Evolutionary conservation across 2,329 filamentous ascomycete genomes (phyloP), one percentile per base, ranked within the genome.

Genomic region (Cytospora schulzeri): DNA sequence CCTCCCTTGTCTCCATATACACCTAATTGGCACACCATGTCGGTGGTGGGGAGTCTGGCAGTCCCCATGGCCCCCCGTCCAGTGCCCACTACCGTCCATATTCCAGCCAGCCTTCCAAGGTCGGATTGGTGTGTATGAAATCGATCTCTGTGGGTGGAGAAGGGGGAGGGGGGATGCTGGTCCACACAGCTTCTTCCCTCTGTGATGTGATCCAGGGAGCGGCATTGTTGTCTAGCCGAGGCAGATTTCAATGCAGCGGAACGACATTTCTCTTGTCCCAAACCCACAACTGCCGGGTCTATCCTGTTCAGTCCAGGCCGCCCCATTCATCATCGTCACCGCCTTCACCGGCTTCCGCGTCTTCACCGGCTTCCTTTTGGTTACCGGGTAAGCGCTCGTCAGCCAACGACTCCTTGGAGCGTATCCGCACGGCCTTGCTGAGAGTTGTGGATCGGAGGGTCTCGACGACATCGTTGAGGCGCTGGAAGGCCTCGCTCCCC

Each of bases 301-400:
- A 14, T 48, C n/a, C n/a, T 26, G 28, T 29, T 81, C 77, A 89
- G 70, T 90, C 88, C 69, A 93, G 87, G 0, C 91, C 91, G 69
- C 83, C 88, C 87, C 88, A 92, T 69, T 86, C 85, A 35, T 83
- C 83, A 8, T 84, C 80, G 29, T 80, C 81, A n/a, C 74, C 58
- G 74, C 76, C 59, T 75, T 73, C n/a, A 64, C 65, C 53, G 69
- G 76, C 4, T 73, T 72, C 29, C 70, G 70, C 77, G 28, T 76
- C 77, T 41, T 78, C 77, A 6, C 77, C 76, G 41, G 74, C 74
- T 64, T 68, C 72, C 69, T 48, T 79, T 69, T 74, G 76, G 74
- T 88, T 91, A 75, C 86, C 85, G 57, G 85, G 84, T 74, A 97
- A 76, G 69, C 92, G 83, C 70, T 90, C 88, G 74, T 98, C 94